Evolutionary conservation across 2,329 filamentous ascomycete species (phyloP), one percentile per base, ranked within the genome.

Genomic region (Cryphonectria radicalis): DNA sequence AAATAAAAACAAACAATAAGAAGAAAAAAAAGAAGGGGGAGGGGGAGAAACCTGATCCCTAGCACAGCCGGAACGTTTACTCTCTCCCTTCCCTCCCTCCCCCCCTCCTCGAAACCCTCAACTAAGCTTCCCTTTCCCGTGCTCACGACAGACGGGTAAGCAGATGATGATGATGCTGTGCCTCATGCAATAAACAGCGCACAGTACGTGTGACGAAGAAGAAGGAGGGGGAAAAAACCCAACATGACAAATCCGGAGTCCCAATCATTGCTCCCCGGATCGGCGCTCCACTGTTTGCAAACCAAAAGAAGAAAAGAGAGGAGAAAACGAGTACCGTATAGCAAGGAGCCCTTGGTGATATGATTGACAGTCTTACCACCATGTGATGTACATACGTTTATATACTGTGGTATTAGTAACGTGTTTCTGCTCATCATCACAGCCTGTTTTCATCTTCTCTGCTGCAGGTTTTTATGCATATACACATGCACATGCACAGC

Each of bases 61-160:
- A 13, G 37, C 37, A 40, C 37, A 50, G 43, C 43, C 43, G 43
- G 43, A 7, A 22, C 19, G 43, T 50, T 22, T 22, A 22, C 19
- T 50, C 43, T 50, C 43, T 17, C 43, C 17, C 5, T 4, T 8
- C 43, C 19, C 19, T 8, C 43, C 43, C 43, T 3, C 4, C 6
- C 17, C 4, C 43, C 43, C 43, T 50, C 37, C 10, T 50, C 17
- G 8, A 2, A 11, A 1, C 19, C 22, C 42, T 43, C 42, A 50
- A 22, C 19, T n/a, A 50, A 22, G 42, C 62, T 42, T n/a, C 11
- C 40, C 42, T 55, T 62, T 70, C 69, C 68, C 66, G 60, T 68
- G 63, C 53, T 71, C 70, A 73, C 71, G 70, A 67, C 68, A 68
- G 68, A 53, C 71, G 71, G 68, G 57, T 68, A 67, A 37, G 69